These are phyloP conservation scores for Coniferiporia weirii DNA, from an alignment of 1,284 basidiomycete species.

Conservation along the genomic window DNA sequence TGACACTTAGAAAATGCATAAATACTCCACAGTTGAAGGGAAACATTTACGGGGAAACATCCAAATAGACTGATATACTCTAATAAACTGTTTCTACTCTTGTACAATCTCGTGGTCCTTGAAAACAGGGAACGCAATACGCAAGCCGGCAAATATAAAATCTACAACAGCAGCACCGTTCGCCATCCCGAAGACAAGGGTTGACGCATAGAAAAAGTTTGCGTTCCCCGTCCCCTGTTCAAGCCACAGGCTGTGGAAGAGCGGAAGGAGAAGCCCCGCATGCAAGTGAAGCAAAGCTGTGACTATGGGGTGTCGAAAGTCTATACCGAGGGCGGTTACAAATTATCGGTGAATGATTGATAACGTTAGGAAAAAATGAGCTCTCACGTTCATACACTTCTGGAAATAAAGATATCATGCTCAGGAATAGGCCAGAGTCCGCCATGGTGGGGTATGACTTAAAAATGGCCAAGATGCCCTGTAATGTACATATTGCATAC, in stretches of 20 bases:
- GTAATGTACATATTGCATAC: conserved; percentile 72
- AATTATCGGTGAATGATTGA: neutral
- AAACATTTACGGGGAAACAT: no score
- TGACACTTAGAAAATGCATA: no score
- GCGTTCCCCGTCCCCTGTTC: conserved; percentile 92
- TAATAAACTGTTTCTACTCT: conserved; percentile 36
- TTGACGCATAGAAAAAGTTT: conserved; percentile 97
- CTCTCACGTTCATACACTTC: conserved; percentile 77
- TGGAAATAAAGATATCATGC: conserved; percentile 77
- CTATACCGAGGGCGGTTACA: conserved; percentile 36
- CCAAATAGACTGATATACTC: neutral
- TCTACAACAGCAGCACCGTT: conserved; percentile 83
- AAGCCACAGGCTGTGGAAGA: conserved; percentile 93
- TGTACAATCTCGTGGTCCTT: conserved; percentile 54
- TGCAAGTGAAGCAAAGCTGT: conserved; percentile 83
- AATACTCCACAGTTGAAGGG: no score
- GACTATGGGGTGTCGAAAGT: conserved; percentile 84
- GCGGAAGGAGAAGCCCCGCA: conserved; percentile 79
- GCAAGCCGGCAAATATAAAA: conserved; percentile 72
- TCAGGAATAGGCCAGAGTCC: conserved; percentile 83
- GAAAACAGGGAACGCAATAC: conserved; percentile 58
- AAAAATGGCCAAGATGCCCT: conserved; percentile 80
- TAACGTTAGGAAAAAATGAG: neutral
- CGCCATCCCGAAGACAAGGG: conserved; percentile 87
- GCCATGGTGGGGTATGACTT: conserved; percentile 91